Evolutionary conservation across 2,329 filamentous ascomycete species (phyloP).

Genomic region (Cordyceps pruinosa): DNA sequence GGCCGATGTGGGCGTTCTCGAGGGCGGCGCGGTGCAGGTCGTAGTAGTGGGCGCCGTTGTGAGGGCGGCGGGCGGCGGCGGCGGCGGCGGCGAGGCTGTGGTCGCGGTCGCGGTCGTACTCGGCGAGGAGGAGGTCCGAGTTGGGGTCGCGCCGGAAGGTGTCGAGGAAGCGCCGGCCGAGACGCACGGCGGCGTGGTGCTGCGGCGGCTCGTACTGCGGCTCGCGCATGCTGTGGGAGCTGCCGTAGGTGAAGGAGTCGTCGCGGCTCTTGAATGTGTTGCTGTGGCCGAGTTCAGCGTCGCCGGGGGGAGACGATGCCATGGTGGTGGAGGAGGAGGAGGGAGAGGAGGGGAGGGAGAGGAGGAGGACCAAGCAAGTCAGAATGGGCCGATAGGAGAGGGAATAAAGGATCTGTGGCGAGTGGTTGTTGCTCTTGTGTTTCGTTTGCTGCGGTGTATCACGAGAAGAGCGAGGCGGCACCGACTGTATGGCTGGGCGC

Average conservation of each 20-base stretch:
- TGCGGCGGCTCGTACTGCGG: conserved; percentile 40
- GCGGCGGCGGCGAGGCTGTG: too few species aligned
- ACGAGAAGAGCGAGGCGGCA: conserved; percentile 1
- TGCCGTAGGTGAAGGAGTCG: conserved; percentile 45
- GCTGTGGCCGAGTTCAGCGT: conserved; percentile 51
- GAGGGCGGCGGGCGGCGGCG: conserved; percentile 19
- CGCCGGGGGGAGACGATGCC: conserved; percentile 30
- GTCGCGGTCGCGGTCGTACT: conserved; percentile 40
- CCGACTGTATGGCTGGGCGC: neutral
- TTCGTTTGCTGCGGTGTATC: conserved; percentile 11
- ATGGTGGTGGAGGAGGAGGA: conserved; percentile 20
- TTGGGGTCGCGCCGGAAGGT: conserved; percentile 57
- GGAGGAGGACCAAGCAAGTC: too few species aligned
- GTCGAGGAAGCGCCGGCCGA: conserved; percentile 46
- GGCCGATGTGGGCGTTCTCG: conserved; percentile 67
- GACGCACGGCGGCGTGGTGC: conserved; percentile 21
- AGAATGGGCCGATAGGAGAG: neutral
- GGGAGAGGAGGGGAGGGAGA: neutral
- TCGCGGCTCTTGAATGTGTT: conserved; percentile 52
- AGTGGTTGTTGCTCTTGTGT: conserved; percentile 7
- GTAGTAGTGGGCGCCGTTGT: conserved; percentile 43
- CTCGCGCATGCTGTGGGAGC: conserved; percentile 45
- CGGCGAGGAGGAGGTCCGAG: conserved; percentile 38
- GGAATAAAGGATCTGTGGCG: neutral
- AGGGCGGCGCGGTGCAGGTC: conserved; percentile 54